Evolutionary conservation across 208 protist genomes (phyloP), one percentile per base, ranked within the genome.

Genomic region (Leishmania amazonensis): DNA sequence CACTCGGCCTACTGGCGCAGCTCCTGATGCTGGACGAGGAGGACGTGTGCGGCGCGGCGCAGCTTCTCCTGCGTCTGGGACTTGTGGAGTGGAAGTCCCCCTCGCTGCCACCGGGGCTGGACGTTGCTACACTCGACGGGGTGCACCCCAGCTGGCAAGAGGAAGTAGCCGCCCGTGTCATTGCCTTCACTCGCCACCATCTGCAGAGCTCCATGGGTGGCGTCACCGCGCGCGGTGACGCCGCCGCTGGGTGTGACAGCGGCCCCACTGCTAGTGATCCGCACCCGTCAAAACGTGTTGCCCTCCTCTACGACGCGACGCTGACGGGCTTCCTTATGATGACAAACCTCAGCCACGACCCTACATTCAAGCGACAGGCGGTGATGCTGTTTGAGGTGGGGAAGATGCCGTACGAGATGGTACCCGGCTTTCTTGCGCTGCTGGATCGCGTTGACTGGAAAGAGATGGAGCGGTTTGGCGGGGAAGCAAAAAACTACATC

Each of bases 261-360:
- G 1, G 58, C 42, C 62, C 71, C 24, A 28, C 76, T 64, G 60
- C 54, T 0, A 79, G 47, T 38, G 70, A 67, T 60, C 68, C 83
- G 6, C 90, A 92, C 74, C 93, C 93, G 1, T 51, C 79, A 35
- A 97, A 97, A 83, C 93, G 98, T 65, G 92, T 99, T 45, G 98
- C 93, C 13, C 92, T 99, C 15, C 73, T 99, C 38, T 99, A 99
- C 91, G 98, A 99, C 78, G 90, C 92, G 38, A 98, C 91, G 21
- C 90, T 99, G 21, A 99, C 98, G 13, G 99, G 98, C 13, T 99
- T 99, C 83, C 90, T 99, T 28, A 99, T 99, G 99, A 99, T 99
- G 98, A 99, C 97, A 74, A 99, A 99, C 87, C 84, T 99, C 38
- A 97, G 95, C 35, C 78, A 88, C 47, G 89, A 96, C 77, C 91